phyloP scores from a whole-genome alignment of 2,329 filamentous ascomycete genomes.

The Nakataea oryzae region DNA sequence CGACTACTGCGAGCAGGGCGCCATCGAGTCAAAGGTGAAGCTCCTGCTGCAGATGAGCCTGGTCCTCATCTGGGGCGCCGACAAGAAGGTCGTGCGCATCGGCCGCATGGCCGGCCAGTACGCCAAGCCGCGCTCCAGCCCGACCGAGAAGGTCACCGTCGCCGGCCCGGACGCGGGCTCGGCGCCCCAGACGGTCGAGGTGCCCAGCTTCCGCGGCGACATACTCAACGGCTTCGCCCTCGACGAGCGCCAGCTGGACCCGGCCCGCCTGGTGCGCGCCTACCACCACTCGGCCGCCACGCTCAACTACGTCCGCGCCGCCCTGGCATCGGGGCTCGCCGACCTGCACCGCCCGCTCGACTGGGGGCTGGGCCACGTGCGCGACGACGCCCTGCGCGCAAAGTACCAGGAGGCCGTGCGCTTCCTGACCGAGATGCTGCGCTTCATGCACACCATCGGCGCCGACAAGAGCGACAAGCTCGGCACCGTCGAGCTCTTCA shows the following conservation, averaged over 20 bases:
- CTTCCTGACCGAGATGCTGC: conserved; percentile 81
- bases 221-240: conserved; percentile 83
- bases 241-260: conserved; percentile 71
- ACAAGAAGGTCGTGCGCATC: conserved; percentile 80
- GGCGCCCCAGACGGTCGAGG: too few relatives aligned
- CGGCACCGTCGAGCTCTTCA: conserved; percentile 89
- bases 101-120: conserved; percentile 97
- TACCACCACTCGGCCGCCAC: conserved; percentile 96
- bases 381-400: conserved; percentile 68
- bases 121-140: conserved; percentile 86
- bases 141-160: conserved; percentile 58
- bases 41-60: conserved; percentile 94
- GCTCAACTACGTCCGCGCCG: conserved; percentile 81
- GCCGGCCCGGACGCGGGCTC: conserved; percentile 50
- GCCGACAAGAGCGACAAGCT: conserved; percentile 76
- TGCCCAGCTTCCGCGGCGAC: conserved; percentile 88
- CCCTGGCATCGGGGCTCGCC: conserved; percentile 78
- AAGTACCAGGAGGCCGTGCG: conserved; percentile 80
- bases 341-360: conserved; percentile 89
- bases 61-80: conserved; percentile 80
- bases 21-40: conserved; percentile 95
- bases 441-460: conserved; percentile 90
- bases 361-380: conserved; percentile 89
- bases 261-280: conserved; percentile 72
- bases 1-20: conserved; percentile 82